phyloP scores from a whole-genome alignment of 345 rosid genomes.

The Melaleuca quinquenervia region DNA sequence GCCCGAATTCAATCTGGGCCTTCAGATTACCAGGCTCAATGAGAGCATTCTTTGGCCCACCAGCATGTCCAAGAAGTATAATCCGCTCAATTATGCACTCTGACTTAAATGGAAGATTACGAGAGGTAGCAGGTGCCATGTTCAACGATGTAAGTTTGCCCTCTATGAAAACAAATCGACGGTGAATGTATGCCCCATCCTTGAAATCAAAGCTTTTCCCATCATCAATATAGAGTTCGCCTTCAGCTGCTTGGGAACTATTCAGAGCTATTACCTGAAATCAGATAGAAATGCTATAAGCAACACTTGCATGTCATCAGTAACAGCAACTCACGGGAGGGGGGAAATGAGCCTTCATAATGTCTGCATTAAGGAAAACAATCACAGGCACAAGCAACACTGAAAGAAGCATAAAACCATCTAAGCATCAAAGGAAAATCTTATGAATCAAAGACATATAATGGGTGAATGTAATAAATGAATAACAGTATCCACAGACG shows the following conservation, averaged over 20 bases:
- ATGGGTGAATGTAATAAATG: not conserved
- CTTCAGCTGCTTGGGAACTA: slow-evolving; percentile 80
- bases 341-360: not conserved
- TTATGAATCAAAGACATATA: not conserved
- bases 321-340: not conserved
- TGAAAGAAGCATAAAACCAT: not conserved
- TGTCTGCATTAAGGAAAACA: not conserved
- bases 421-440: not conserved
- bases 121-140: slow-evolving; percentile 15
- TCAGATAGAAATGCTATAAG: not conserved
- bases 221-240: slow-evolving; percentile 90
- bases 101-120: slow-evolving; percentile 36
- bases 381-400: not conserved
- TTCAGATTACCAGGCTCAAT: slow-evolving; percentile 60
- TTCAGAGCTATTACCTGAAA: slow-evolving; percentile 82
- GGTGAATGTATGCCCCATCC: slow-evolving; percentile 68
- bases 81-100: slow-evolving; percentile 67
- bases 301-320: not conserved
- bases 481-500: not conserved
- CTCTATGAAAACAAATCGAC: slow-evolving; percentile 57
- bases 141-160: slow-evolving; percentile 61
- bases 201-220: slow-evolving; percentile 73
- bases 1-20: slow-evolving; percentile 56
- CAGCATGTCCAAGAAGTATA: slow-evolving; percentile 48
- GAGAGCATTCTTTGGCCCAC: slow-evolving; percentile 40